Evolutionary conservation across 1,139 yeast genomes (phyloP).

Genomic region (Chernovozyma aurita): DNA sequence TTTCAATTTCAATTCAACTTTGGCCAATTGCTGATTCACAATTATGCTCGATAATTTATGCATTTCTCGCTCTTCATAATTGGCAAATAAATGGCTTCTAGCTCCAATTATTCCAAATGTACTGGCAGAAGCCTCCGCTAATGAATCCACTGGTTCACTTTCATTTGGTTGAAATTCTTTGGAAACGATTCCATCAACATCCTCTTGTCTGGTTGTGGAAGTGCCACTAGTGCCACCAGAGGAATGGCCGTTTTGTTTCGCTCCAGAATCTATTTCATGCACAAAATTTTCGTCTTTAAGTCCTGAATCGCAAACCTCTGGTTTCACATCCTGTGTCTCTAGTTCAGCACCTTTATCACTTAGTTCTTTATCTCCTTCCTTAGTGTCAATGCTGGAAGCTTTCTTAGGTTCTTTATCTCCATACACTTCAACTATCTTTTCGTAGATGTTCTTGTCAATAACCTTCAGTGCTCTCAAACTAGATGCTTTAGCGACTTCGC

Average conservation of each 20-base stretch:
- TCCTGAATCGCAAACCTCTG: neutral
- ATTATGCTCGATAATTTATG: constrained; percentile 53
- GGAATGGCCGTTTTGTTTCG: constrained; percentile 4
- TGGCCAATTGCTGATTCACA: constrained; percentile 66
- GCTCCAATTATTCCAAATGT: constrained; percentile 73
- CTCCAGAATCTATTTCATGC: constrained; percentile 2
- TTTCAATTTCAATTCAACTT: constrained; percentile 70
- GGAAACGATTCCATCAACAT: constrained; percentile 1
- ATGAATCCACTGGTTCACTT: constrained; percentile 6
- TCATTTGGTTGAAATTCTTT: constrained; percentile 2
- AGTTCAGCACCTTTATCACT: neutral
- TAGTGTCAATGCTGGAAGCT: constrained; percentile 1
- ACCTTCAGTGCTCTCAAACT: constrained; percentile 60
- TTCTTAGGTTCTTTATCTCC: constrained; percentile 5
- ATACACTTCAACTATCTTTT: constrained; percentile 24
- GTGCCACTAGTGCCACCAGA: neutral
- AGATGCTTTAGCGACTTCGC: constrained; percentile 82
- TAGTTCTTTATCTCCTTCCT: constrained; percentile 2
- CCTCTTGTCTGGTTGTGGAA: constrained; percentile 1
- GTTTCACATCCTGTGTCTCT: neutral
- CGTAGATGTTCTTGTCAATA: constrained; percentile 45
- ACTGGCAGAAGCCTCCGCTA: constrained; percentile 9
- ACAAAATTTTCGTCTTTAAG: too few relatives aligned
- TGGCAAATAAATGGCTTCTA: constrained; percentile 77
- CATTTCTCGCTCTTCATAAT: constrained; percentile 79